These are phyloP conservation scores for Bipolaris bicolor DNA, from an alignment of 2,329 filamentous ascomycete genomes.

Conservation along the genomic window DNA sequence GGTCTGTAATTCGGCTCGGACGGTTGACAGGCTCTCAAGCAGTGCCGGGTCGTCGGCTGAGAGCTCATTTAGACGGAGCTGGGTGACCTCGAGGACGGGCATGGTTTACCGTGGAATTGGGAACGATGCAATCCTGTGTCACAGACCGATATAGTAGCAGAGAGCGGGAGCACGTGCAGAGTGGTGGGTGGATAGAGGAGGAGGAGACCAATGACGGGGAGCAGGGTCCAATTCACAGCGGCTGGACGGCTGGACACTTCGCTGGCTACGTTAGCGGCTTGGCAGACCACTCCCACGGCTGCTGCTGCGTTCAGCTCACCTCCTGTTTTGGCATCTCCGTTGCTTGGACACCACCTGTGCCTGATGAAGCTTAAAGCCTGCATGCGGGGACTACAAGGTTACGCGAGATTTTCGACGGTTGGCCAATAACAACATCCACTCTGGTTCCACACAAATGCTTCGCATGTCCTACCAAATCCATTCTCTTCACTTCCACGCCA, in stretches of 20 bases:
- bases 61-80: slow-evolving; percentile 34
- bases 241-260: background rate
- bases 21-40: slow-evolving; percentile 38
- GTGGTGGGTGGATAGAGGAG: background rate
- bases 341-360: slow-evolving; percentile 8
- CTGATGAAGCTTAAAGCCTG: slow-evolving; percentile 1
- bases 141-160: slow-evolving; percentile 33
- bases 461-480: slow-evolving; percentile 6
- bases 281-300: background rate
- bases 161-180: slow-evolving; percentile 7
- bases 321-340: background rate
- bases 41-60: slow-evolving; percentile 26
- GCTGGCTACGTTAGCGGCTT: slow-evolving; percentile 4
- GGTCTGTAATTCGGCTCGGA: slow-evolving; percentile 34
- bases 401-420: slow-evolving; percentile 4
- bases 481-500: slow-evolving; percentile 12
- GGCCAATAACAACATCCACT: background rate
- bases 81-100: slow-evolving; percentile 38
- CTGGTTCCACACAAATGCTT: slow-evolving; percentile 6
- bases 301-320: background rate
- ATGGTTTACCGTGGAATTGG: slow-evolving; percentile 25
- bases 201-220: background rate
- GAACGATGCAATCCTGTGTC: slow-evolving; percentile 29
- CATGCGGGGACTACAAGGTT: slow-evolving; percentile 10
- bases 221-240: background rate